Evolutionary conservation across 2,329 filamentous ascomycete species (phyloP).

Genomic region (Graphiopsis chlorocephala): DNA sequence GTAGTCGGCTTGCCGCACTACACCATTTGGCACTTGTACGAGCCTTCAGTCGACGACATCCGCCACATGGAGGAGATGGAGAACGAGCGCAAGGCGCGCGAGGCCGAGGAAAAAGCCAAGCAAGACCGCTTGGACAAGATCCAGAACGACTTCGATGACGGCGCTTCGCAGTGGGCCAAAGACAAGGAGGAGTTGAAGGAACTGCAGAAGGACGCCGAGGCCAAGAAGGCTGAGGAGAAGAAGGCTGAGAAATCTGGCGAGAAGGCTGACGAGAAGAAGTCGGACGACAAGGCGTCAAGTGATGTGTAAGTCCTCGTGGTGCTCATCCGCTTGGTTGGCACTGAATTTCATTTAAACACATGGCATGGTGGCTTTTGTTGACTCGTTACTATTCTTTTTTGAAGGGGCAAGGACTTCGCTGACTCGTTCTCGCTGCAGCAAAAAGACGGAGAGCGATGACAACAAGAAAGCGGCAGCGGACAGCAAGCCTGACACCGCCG

Average conservation of each 20-base stretch:
- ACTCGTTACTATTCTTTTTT: conserved; percentile 5
- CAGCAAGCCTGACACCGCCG: conserved; percentile 7
- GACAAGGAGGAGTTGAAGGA: conserved; percentile 74
- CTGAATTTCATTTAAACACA: background rate
- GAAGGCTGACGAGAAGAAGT: conserved; percentile 50
- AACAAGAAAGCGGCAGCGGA: conserved; percentile 13
- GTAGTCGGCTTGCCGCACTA: conserved; percentile 96
- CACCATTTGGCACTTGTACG: conserved; percentile 99
- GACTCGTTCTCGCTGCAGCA: conserved; percentile 25
- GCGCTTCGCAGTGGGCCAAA: conserved; percentile 79
- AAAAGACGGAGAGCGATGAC: conserved; percentile 15
- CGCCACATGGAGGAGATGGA: conserved; percentile 99
- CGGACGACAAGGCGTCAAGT: conserved; percentile 39
- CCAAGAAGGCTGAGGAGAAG: conserved; percentile 54
- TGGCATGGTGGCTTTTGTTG: conserved; percentile 4
- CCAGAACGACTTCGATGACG: conserved; percentile 74
- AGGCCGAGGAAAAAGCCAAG: conserved; percentile 74
- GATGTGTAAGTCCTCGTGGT: conserved; percentile 25
- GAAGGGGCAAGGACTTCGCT: conserved; percentile 27
- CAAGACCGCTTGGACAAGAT: conserved; percentile 72
- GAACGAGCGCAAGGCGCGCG: conserved; percentile 72
- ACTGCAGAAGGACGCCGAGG: conserved; percentile 33
- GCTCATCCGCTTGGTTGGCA: background rate
- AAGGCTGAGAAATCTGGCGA: conserved; percentile 43
- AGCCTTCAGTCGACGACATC: conserved; percentile 96